These are phyloP conservation scores for Microbotryum intermedium DNA, from an alignment of 1,284 basidiomycete species.

Conservation along the genomic window DNA sequence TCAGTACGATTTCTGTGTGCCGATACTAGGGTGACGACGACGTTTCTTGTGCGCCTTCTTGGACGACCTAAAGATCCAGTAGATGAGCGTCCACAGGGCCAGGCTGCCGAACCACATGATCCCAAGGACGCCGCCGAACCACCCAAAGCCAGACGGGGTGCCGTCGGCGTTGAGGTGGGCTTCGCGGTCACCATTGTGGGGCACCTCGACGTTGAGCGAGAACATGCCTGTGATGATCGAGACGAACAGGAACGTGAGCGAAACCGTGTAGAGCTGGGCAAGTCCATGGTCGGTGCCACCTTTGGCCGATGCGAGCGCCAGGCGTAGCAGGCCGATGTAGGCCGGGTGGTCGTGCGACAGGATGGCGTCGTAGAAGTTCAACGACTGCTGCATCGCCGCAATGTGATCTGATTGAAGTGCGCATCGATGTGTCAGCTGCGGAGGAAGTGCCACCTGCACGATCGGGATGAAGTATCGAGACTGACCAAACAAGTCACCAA, in stretches of 20 bases:
- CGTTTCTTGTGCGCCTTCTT: slow-evolving; percentile 34
- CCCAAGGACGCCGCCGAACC: slow-evolving; percentile 38
- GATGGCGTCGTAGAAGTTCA: slow-evolving; percentile 82
- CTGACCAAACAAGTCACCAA: slow-evolving; percentile 84
- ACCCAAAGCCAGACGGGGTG: slow-evolving; percentile 30
- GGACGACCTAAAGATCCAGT: slow-evolving; percentile 39
- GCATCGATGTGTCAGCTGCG: background rate
- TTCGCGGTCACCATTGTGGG: slow-evolving; percentile 40
- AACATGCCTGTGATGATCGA: slow-evolving; percentile 56
- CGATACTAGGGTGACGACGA: too few relatives aligned
- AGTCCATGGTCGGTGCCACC: slow-evolving; percentile 58
- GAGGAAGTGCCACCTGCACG: too few relatives aligned
- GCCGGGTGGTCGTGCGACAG: slow-evolving; percentile 78
- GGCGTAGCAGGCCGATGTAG: slow-evolving; percentile 68
- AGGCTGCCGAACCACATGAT: slow-evolving; percentile 34
- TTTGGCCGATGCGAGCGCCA: slow-evolving; percentile 55
- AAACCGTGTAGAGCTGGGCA: slow-evolving; percentile 58
- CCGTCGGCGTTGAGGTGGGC: slow-evolving; percentile 34
- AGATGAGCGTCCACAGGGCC: slow-evolving; percentile 29
- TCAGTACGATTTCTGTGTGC: too few relatives aligned
- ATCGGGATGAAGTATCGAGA: background rate
- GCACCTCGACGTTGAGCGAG: slow-evolving; percentile 52
- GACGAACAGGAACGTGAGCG: slow-evolving; percentile 60
- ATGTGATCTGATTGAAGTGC: slow-evolving; percentile 72
- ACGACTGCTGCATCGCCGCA: slow-evolving; percentile 70